Conservation (phyloP, 1,139 yeast genomes). For the Sugiyamaella grinbergsii region DNA sequence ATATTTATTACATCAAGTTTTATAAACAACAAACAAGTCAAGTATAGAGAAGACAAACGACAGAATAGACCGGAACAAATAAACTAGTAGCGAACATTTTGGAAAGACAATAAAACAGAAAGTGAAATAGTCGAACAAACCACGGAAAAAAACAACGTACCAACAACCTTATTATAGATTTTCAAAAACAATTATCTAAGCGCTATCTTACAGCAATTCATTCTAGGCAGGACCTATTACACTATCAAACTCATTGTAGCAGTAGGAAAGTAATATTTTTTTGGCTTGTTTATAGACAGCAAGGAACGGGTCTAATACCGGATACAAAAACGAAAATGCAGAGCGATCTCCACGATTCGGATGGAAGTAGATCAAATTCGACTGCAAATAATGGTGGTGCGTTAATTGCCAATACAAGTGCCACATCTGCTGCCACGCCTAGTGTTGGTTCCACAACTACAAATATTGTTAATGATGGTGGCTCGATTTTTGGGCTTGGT, state of each 20-base stretch:
- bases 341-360: not conserved
- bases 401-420: not conserved
- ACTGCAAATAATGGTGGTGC: not conserved
- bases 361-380: constrained; percentile 6
- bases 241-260: too few species aligned
- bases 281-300: too few species aligned
- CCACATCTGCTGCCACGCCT: not conserved
- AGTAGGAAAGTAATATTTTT: too few species aligned
- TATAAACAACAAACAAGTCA: too few species aligned
- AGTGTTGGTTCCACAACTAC: not conserved
- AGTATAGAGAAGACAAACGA: not conserved
- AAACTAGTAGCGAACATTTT: too few species aligned
- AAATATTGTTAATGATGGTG: constrained; percentile 1
- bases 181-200: too few species aligned
- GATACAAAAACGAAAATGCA: not conserved
- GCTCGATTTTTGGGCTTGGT: not conserved
- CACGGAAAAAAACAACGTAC: too few species aligned
- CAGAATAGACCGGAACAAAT: too few species aligned
- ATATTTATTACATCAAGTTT: too few species aligned
- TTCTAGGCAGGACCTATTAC: not conserved
- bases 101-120: not conserved
- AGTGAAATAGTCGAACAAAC: not conserved
- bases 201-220: too few species aligned
- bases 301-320: not conserved
- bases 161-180: too few species aligned